These are phyloP conservation scores for Dictyostelium capitatum DNA, from an alignment of 78 protist genomes.

Conservation along the genomic window DNA sequence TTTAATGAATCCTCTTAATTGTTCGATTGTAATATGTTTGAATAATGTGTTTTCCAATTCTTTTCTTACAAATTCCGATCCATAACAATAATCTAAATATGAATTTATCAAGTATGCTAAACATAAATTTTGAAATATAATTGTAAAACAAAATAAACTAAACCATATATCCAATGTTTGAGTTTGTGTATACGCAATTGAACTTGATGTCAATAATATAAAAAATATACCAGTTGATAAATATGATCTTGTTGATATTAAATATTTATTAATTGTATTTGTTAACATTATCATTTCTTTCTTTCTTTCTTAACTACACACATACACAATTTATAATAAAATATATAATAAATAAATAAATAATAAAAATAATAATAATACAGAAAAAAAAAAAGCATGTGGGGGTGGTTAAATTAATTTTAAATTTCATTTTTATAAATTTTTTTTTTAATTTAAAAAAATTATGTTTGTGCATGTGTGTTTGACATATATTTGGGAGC, in stretches of 20 bases:
- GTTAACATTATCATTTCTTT: not conserved
- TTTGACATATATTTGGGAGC: too few species aligned
- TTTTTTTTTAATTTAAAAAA: too few species aligned
- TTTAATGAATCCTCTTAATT: not conserved
- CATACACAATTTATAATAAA: not conserved
- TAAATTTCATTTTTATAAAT: too few species aligned
- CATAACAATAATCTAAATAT: not conserved
- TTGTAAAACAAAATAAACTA: slow-evolving; percentile 28
- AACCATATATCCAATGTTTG: not conserved
- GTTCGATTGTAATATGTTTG: not conserved
- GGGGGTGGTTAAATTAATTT: too few species aligned
- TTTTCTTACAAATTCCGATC: not conserved
- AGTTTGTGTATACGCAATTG: slow-evolving; percentile 9
- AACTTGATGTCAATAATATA: not conserved
- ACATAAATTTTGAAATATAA: slow-evolving; percentile 17
- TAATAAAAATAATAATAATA: too few species aligned
- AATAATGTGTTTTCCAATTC: not conserved
- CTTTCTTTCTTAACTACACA: not conserved
- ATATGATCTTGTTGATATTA: slow-evolving; percentile 25
- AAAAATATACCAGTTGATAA: slow-evolving; percentile 12
- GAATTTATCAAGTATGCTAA: slow-evolving; percentile 17
- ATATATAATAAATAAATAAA: too few species aligned
- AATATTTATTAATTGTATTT: slow-evolving; percentile 11
- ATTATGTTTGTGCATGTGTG: too few species aligned
- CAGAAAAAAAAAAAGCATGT: too few species aligned